A percentile compares a stretch with the other conserved stretches of the same genome.
Evolutionary conservation across 306 rosid species (phyloP).

Genomic region (Hippophae rhamnoides): DNA sequence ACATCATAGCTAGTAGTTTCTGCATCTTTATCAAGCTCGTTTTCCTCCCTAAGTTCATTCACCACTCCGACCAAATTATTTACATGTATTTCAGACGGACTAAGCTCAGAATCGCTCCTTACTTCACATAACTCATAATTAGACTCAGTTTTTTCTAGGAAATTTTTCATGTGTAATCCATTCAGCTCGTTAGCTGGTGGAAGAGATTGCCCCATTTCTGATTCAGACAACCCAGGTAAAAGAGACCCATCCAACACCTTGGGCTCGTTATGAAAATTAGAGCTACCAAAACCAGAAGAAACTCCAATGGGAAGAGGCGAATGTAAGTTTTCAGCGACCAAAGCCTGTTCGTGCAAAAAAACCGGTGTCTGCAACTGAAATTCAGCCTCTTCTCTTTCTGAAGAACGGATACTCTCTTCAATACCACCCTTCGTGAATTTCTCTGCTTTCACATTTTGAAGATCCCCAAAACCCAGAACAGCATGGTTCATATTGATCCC

Average conservation of each 20-base stretch:
- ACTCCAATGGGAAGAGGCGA: slow-evolving; percentile 36
- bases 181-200: slow-evolving; percentile 37
- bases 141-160: slow-evolving; percentile 34
- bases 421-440: slow-evolving; percentile 31
- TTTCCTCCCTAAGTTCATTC: neutral
- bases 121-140: slow-evolving; percentile 31
- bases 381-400: slow-evolving; percentile 34
- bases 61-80: slow-evolving; percentile 18
- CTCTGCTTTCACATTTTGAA: slow-evolving; percentile 28
- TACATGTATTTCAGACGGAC: slow-evolving; percentile 21
- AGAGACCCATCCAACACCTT: slow-evolving; percentile 27
- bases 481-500: slow-evolving; percentile 35
- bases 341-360: slow-evolving; percentile 33
- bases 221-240: slow-evolving; percentile 30
- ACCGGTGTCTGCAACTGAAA: slow-evolving; percentile 41
- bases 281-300: slow-evolving; percentile 21
- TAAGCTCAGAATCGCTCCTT: slow-evolving; percentile 18
- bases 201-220: slow-evolving; percentile 42
- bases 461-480: slow-evolving; percentile 39
- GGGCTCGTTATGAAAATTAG: slow-evolving; percentile 13
- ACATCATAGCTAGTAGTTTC: slow-evolving; percentile 20
- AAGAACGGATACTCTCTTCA: slow-evolving; percentile 28
- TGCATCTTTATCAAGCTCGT: slow-evolving; percentile 23
- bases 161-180: slow-evolving; percentile 36
- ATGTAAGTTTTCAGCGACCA: slow-evolving; percentile 17